phyloP scores from a whole-genome alignment of 306 rosid genomes.

The Benincasa hispida region DNA sequence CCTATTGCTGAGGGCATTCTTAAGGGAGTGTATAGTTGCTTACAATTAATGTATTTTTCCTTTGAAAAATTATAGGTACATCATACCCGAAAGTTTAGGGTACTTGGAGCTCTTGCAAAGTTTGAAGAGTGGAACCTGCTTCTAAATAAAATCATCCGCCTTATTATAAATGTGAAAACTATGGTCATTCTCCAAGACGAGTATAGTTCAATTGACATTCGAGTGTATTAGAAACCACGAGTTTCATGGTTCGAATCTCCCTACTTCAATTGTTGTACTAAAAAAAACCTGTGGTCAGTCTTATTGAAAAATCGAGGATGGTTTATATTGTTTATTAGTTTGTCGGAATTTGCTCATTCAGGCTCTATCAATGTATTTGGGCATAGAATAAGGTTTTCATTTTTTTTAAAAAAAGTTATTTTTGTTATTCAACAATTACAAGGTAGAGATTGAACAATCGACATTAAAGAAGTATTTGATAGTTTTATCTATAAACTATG shows the following conservation, averaged over 20 bases:
- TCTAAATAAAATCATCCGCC: slow-evolving; percentile 9
- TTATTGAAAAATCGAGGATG: not conserved
- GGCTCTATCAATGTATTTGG: not conserved
- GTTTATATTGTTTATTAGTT: not conserved
- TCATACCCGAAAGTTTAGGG: slow-evolving; percentile 45
- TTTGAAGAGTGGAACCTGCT: slow-evolving; percentile 50
- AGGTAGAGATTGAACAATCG: too few species aligned
- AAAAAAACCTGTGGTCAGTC: not conserved
- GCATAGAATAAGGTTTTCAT: not conserved
- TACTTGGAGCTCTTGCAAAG: slow-evolving; percentile 65
- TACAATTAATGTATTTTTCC: not conserved
- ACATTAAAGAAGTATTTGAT: too few species aligned
- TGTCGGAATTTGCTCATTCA: not conserved
- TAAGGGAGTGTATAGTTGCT: not conserved
- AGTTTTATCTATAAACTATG: too few species aligned
- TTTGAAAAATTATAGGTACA: slow-evolving; percentile 32
- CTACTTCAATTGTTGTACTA: too few species aligned
- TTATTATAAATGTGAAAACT: not conserved
- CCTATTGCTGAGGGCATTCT: too few species aligned
- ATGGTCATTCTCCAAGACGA: too few species aligned
- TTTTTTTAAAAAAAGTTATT: too few species aligned
- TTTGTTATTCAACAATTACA: too few species aligned
- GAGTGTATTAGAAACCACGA: too few species aligned
- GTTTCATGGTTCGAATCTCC: too few species aligned
- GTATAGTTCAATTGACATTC: too few species aligned